phyloP scores from a whole-genome alignment of 2,329 filamentous ascomycete species.

The Bimuria novae-zelandiae region DNA sequence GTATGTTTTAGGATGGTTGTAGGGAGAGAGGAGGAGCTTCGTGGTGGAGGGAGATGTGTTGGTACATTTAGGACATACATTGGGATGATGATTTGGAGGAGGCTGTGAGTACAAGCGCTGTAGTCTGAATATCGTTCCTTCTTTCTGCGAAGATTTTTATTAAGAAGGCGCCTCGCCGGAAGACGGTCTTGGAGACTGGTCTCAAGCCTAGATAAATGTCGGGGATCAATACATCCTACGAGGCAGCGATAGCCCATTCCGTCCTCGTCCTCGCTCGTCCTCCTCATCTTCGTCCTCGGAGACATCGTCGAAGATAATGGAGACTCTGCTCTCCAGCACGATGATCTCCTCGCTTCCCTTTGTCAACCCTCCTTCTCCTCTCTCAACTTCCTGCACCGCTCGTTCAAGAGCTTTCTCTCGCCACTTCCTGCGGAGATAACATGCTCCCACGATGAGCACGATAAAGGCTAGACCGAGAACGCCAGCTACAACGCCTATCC shows the following conservation, averaged over 20 bases:
- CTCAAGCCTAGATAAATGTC: background rate
- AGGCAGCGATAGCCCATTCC: slow-evolving; percentile 27
- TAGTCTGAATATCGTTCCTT: too few species aligned
- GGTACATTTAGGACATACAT: background rate
- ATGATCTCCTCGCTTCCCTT: slow-evolving; percentile 27
- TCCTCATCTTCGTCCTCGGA: slow-evolving; percentile 17
- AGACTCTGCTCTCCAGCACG: slow-evolving; percentile 31
- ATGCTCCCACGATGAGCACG: slow-evolving; percentile 10
- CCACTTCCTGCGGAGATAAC: slow-evolving; percentile 24
- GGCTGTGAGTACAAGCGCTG: too few species aligned
- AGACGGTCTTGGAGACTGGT: background rate
- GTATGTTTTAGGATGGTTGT: background rate
- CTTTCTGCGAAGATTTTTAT: too few species aligned
- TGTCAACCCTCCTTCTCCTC: slow-evolving; percentile 17
- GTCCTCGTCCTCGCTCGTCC: slow-evolving; percentile 14
- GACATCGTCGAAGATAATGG: slow-evolving; percentile 28
- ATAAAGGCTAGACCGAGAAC: slow-evolving; percentile 9
- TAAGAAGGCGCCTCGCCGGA: too few species aligned
- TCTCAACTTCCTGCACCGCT: slow-evolving; percentile 28
- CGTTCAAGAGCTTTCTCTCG: slow-evolving; percentile 21
- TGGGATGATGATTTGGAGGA: too few species aligned
- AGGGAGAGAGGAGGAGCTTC: background rate
- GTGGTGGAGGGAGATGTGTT: background rate
- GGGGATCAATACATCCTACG: slow-evolving; percentile 9
- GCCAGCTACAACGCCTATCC: slow-evolving; percentile 13